These are phyloP conservation scores for Adansonia digitata DNA, from an alignment of 345 rosid species.

Conservation along the genomic window DNA sequence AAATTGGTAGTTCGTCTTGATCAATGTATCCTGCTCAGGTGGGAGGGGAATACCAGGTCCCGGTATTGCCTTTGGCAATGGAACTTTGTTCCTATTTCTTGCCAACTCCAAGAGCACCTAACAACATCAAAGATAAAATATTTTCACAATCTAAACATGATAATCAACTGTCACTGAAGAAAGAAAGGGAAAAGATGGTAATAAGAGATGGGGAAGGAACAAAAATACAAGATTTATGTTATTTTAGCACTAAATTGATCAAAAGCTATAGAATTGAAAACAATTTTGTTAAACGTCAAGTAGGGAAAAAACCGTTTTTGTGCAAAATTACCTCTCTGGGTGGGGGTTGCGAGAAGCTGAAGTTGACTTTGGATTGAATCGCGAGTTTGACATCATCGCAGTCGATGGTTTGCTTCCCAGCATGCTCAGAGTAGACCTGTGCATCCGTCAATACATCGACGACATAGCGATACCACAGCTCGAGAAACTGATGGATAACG, in stretches of 20 bases:
- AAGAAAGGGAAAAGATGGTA: neutral
- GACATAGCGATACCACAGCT: conserved; percentile 86
- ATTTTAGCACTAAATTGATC: neutral
- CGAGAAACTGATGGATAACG: conserved; percentile 79
- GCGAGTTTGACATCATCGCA: conserved; percentile 89
- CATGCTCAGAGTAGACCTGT: conserved; percentile 89
- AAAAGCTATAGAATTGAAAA: neutral
- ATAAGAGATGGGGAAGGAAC: neutral
- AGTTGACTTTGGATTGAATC: conserved; percentile 79
- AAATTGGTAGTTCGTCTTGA: conserved; percentile 78
- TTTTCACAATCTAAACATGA: neutral
- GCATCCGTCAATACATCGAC: conserved; percentile 81
- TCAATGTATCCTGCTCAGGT: conserved; percentile 74
- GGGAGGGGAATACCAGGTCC: conserved; percentile 80
- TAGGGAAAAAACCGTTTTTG: neutral
- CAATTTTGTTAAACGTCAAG: neutral
- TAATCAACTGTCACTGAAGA: neutral
- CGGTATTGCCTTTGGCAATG: conserved; percentile 67
- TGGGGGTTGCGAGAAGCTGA: conserved; percentile 93
- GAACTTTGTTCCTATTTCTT: conserved; percentile 75
- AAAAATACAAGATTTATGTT: neutral
- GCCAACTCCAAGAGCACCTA: conserved; percentile 78
- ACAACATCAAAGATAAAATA: neutral
- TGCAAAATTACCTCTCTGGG: conserved; percentile 70
- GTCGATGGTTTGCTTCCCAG: conserved; percentile 69